Conservation (phyloP, 78 protist genomes). For the Planoprotostelium fungivorum region DNA sequence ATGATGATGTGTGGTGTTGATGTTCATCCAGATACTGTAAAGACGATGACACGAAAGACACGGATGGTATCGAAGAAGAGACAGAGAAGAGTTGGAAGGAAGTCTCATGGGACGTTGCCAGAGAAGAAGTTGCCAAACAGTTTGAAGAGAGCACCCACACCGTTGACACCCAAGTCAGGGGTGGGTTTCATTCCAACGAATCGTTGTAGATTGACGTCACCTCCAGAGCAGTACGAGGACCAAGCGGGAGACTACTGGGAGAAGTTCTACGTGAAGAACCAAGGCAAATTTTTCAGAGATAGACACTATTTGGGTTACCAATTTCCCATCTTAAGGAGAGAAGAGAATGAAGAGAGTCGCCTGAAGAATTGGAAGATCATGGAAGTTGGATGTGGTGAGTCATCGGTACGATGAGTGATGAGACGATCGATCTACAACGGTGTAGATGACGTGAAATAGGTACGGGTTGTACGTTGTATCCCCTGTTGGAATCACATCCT, state of each 20-base stretch:
- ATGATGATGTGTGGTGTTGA: too few relatives aligned
- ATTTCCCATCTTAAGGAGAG: conserved; percentile 46
- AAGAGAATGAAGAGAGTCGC: conserved; percentile 16
- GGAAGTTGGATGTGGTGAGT: conserved; percentile 65
- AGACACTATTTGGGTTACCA: conserved; percentile 59
- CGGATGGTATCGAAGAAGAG: not conserved
- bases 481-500: conserved; percentile 42
- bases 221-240: not conserved
- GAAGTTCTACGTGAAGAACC: conserved; percentile 48
- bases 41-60: not conserved
- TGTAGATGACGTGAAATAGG: not conserved
- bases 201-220: too few relatives aligned
- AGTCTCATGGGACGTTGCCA: not conserved
- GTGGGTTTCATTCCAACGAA: not conserved
- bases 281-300: conserved; percentile 60
- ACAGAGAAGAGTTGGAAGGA: not conserved
- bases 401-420: too few relatives aligned
- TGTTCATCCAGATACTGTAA: not conserved
- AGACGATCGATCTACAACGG: not conserved
- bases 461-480: conserved; percentile 49
- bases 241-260: conserved; percentile 14
- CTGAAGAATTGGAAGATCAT: conserved; percentile 28
- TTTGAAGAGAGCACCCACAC: not conserved
- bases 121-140: not conserved
- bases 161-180: not conserved